Evolutionary conservation across 2,329 filamentous ascomycete genomes (phyloP).

Genomic region (Aspergillus carbonarius): DNA sequence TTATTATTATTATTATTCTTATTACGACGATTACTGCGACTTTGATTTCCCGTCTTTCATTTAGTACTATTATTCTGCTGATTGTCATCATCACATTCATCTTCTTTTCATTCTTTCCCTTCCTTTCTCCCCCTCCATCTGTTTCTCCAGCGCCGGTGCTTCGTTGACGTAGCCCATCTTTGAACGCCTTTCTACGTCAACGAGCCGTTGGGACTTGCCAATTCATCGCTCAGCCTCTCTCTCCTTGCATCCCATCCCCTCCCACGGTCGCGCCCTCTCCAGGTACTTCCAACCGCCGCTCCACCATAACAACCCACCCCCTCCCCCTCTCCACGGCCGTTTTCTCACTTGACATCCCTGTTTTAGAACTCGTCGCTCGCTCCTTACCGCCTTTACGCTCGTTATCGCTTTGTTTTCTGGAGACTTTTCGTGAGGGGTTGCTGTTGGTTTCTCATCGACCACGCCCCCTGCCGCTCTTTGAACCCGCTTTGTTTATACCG

Average conservation of each 20-base stretch:
- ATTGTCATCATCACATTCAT: conserved; percentile 1
- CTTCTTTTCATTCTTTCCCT: neutral
- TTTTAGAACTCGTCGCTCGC: conserved; percentile 27
- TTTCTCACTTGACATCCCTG: conserved; percentile 11
- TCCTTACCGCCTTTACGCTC: conserved; percentile 28
- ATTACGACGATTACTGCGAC: neutral
- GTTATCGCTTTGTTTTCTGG: conserved; percentile 20
- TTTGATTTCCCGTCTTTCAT: conserved; percentile 3
- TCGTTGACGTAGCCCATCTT: conserved; percentile 29
- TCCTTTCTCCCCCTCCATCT: conserved; percentile 2
- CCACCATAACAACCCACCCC: conserved; percentile 6
- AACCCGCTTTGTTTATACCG: conserved; percentile 17
- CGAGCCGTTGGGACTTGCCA: conserved; percentile 26
- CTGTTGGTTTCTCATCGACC: conserved; percentile 16
- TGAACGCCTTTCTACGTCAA: conserved; percentile 25
- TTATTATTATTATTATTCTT: neutral
- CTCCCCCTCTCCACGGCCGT: conserved; percentile 8
- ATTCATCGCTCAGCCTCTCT: conserved; percentile 15
- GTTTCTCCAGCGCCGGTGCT: conserved; percentile 25
- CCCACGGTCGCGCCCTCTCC: conserved; percentile 23
- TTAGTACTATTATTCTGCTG: neutral
- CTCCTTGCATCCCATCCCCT: conserved; percentile 21
- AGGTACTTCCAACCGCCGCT: conserved; percentile 14
- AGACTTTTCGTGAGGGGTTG: conserved; percentile 11
- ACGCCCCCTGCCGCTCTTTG: conserved; percentile 30